phyloP scores from a whole-genome alignment of 306 rosid genomes.

The Rosa chinensis region DNA sequence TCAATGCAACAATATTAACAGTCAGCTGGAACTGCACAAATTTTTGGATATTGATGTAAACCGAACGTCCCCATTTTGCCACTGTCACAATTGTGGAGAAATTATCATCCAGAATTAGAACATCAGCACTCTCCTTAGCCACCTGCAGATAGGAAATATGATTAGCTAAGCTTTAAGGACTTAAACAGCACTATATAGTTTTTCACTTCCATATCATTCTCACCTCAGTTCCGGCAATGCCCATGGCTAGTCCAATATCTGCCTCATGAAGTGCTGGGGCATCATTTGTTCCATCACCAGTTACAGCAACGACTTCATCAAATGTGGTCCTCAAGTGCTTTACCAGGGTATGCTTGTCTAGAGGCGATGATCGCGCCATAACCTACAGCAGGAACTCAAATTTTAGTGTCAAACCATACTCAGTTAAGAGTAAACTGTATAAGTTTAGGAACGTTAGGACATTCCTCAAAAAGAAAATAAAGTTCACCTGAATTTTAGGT shows the following conservation, averaged over 20 bases:
- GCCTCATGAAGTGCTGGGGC: slow-evolving; percentile 99
- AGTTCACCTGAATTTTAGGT: slow-evolving; percentile 88
- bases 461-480: slow-evolving; percentile 10
- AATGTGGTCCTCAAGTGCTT: slow-evolving; percentile 84
- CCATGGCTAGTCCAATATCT: slow-evolving; percentile 99
- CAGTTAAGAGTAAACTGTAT: not conserved
- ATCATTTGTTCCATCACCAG: slow-evolving; percentile 99
- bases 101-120: slow-evolving; percentile 92
- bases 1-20: slow-evolving; percentile 82
- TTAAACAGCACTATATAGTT: not conserved
- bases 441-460: not conserved
- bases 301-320: slow-evolving; percentile 93
- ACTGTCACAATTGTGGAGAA: slow-evolving; percentile 97
- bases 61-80: slow-evolving; percentile 98
- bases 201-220: slow-evolving; percentile 24
- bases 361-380: slow-evolving; percentile 97
- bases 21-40: slow-evolving; percentile 97
- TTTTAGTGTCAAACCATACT: slow-evolving; percentile 19
- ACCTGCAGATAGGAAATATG: slow-evolving; percentile 51
- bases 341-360: slow-evolving; percentile 91
- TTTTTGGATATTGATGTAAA: slow-evolving; percentile 90
- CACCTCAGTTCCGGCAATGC: slow-evolving; percentile 98
- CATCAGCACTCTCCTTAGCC: slow-evolving; percentile 99
- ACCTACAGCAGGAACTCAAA: slow-evolving; percentile 47
- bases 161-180: slow-evolving; percentile 19